phyloP scores from a whole-genome alignment of 2,329 filamentous ascomycete species.

The Dichotomopilus funicola region DNA sequence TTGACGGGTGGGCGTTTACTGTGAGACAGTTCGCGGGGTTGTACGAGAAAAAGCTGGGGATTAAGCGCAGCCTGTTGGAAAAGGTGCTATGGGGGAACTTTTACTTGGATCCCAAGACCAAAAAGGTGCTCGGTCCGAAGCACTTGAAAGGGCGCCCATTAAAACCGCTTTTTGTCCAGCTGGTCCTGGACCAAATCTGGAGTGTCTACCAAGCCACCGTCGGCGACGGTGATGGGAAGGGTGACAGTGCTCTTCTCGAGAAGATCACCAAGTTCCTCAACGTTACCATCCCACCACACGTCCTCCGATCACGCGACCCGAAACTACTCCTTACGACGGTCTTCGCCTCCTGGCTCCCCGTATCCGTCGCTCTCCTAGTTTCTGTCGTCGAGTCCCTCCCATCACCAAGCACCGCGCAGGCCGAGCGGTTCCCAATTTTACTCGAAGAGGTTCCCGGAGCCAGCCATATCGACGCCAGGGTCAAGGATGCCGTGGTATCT shows the following conservation, averaged over 20 bases:
- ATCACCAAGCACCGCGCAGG: conserved; percentile 74
- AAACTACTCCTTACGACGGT: conserved; percentile 77
- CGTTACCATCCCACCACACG: conserved; percentile 75
- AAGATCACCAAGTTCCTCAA: conserved; percentile 92
- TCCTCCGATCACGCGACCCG: conserved; percentile 77
- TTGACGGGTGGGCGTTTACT: conserved; percentile 99
- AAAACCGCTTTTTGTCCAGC: conserved; percentile 95
- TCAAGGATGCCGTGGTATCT: conserved; percentile 74
- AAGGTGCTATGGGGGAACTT: conserved; percentile 96
- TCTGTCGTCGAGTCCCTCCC: conserved; percentile 91
- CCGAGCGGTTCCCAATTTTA: conserved; percentile 69
- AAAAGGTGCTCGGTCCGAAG: conserved; percentile 82
- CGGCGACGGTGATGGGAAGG: conserved; percentile 73
- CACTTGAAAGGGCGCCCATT: conserved; percentile 86
- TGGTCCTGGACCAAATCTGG: conserved; percentile 95
- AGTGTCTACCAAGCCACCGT: conserved; percentile 88
- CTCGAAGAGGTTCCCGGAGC: conserved; percentile 74
- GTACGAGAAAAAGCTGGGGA: conserved; percentile 95
- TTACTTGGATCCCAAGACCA: conserved; percentile 94
- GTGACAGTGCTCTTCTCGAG: conserved; percentile 74
- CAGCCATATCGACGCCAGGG: conserved; percentile 57
- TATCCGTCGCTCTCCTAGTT: conserved; percentile 87
- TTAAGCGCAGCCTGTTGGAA: conserved; percentile 80
- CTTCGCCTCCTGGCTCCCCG: conserved; percentile 82
- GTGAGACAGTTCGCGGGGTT: conserved; percentile 86